Evolutionary conservation across 192 early-diverging fungal species (phyloP), one percentile per base, ranked within the genome.

Genomic region (Rhizophagus clarus): DNA sequence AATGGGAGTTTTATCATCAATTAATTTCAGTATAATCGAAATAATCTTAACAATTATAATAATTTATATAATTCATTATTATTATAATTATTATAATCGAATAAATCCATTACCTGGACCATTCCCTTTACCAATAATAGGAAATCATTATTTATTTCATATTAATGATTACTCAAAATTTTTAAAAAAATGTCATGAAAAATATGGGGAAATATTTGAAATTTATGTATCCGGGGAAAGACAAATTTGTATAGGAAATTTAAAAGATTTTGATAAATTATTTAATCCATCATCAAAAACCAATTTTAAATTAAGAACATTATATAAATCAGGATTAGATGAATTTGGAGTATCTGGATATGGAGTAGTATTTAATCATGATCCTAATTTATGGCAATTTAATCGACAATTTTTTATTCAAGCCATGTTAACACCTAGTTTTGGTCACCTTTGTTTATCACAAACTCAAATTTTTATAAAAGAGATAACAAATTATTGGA

Each of bases 181-280:
- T 47, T 72, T 45, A 3, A 47, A 28, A 45, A 17, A 56, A 22
- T 49, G 4, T 45, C 2, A 69, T 15, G 31, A 60, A 37, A 70
- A 79, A 70, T 79, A 79, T 79, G 77, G 77, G 28, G 77, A 66
- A 9, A n/a, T 79, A 34, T 79, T 31, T 51, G 77, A 79, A 61
- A 34, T 68, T 14, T 28, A 51, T 37, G 1, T 56, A 2, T 0
- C 22, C 1, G 26, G 37, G 0, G 62, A 70, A 24, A 63, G 77
- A 56, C 42, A 70, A 37, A 32, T 79, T 37, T 22, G 51, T 7
- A 4, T 56, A 6, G 17, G 17, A 9, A n/a, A 40, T 1, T 79
- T 32, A 22, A n/a, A 34, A 15, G 29, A 14, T 29, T 9, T 31
- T 28, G 70, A 40, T 34, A 62, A 12, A 29, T 79, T 22, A n/a